Evolutionary conservation across 495 filamentous ascomycete genomes (phyloP), one percentile per base, ranked within the genome.

Genomic region (Aspergillus coremiiformis): DNA sequence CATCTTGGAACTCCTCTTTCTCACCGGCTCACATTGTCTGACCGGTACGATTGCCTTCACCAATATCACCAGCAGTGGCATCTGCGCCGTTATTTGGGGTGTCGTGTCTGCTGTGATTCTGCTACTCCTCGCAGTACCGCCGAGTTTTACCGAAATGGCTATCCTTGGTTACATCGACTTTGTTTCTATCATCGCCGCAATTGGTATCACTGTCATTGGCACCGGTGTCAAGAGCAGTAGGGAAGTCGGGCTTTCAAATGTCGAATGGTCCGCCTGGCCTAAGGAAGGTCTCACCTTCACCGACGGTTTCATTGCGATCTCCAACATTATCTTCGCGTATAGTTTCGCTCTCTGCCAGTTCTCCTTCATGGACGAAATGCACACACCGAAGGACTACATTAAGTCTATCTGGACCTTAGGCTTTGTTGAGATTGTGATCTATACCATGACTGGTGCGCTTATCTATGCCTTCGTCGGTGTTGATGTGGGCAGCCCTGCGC

Each of bases 361-460:
- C 68, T 78, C 72, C 39, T 85, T 89, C 70, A 84, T 85, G 71
- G 75, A 81, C 50, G 85, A 89, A 68, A 84, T 89, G 78, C 81
- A 83, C 64, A 81, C 81, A 0, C 84, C 84, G 0, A 56, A 60
- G 42, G 80, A 86, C 61, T 85, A 75, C 56, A 61, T 70, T 51
- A 85, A 84, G 69, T 77, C 84, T 6, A 77, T 87, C 51, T 73
- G 72, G 56, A 49, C 76, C 24, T 75, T 84, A 4, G 81, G 83
- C 32, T 41, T 75, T 44, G 75, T 75, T 21, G 82, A 85, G 57
- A 83, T 81, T 23, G 44, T 78, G 56, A 79, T 87, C 49, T 88
- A 90, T 68, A 82, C 82, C 30, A 17, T 85, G 20, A 80, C 84
- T 1, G 82, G 81, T 14, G 74, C 79, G 0, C 59, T 89, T 21